Base-by-base conservation (phyloP, 768 basidiomycete species). In the Cystofilobasidium bisporidii region DNA sequence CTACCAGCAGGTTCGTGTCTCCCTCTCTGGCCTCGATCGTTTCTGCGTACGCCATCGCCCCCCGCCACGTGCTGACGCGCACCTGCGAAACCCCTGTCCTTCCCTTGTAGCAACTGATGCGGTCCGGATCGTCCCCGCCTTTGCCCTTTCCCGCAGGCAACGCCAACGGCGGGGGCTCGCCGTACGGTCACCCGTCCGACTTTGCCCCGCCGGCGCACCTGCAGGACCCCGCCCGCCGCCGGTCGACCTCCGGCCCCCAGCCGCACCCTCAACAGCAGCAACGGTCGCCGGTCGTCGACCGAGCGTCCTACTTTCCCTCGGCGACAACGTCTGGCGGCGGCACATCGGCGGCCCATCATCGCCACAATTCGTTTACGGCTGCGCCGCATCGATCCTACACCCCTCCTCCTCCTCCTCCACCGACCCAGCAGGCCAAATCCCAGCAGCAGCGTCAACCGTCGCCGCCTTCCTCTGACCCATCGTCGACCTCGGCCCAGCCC, bases 1-100 rank as follows among this genome's bases (percentile, higher is more conserved):
- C 18, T 67, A 60, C 33, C 64, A 64, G 40, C 65, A 67, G 48
- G 65, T 67, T 14, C 36, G 65, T 56, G n/a, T 15, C 28, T n/a
- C 38, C 15, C 20, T 22, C 20, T 20, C 43, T 43, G 14, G 38
- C 18, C n/a, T 5, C 20, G 56, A 47, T 11, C 22, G 30, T 5
- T 41, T n/a, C n/a, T n/a, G n/a, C n/a, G n/a, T n/a, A n/a, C n/a
- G n/a, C n/a, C n/a, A n/a, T n/a, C n/a, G n/a, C n/a, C n/a, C n/a
- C n/a, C n/a, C n/a, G n/a, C n/a, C n/a, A n/a, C n/a, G n/a, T n/a
- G n/a, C n/a, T n/a, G n/a, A n/a, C n/a, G 4, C 33, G 28, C 45
- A 17, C 17, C 47, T 63, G 12, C 1, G 4, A 1, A 18, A 28
- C 43, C 40, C 48, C 48, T 17, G 4, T 56, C 30, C 2, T 22